These are phyloP conservation scores for Ceratocystis cacaofunesta DNA, from an alignment of 2,329 filamentous ascomycete genomes.

Conservation along the genomic window DNA sequence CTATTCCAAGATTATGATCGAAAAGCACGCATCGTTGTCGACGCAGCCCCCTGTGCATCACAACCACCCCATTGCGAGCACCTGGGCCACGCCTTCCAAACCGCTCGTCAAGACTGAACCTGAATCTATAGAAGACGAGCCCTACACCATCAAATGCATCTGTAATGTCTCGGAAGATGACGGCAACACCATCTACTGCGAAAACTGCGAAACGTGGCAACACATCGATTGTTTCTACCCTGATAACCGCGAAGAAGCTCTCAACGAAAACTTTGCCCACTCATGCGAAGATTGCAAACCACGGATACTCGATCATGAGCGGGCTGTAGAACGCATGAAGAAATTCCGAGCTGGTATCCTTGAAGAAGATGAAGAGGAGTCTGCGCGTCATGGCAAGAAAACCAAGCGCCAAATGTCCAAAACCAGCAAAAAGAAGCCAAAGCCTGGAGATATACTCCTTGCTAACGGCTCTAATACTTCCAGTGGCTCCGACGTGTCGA, in stretches of 20 bases:
- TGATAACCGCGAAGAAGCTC: constrained; percentile 53
- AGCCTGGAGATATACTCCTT: constrained; percentile 50
- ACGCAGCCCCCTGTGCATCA: constrained; percentile 42
- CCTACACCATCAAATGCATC: constrained; percentile 95
- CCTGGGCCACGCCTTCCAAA: constrained; percentile 25
- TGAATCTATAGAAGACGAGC: constrained; percentile 47
- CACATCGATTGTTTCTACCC: constrained; percentile 94
- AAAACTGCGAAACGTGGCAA: constrained; percentile 93
- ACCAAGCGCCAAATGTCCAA: constrained; percentile 61
- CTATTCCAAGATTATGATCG: constrained; percentile 45
- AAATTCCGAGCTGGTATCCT: constrained; percentile 38
- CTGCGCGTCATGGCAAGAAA: constrained; percentile 50
- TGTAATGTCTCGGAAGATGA: constrained; percentile 90
- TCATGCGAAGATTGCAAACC: constrained; percentile 82
- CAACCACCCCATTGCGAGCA: constrained; percentile 33
- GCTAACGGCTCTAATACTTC: constrained; percentile 29
- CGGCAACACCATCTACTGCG: constrained; percentile 93
- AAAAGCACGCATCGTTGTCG: constrained; percentile 38
- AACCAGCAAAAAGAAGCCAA: constrained; percentile 75
- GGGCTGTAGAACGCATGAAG: constrained; percentile 51
- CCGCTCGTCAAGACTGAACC: constrained; percentile 23
- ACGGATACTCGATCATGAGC: constrained; percentile 54
- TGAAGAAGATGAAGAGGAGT: constrained; percentile 27
- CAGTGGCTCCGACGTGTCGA: not conserved
- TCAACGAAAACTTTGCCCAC: constrained; percentile 60